These are phyloP conservation scores for Cryphonectria parasitica DNA, from an alignment of 2,329 filamentous ascomycete species.

Conservation along the genomic window DNA sequence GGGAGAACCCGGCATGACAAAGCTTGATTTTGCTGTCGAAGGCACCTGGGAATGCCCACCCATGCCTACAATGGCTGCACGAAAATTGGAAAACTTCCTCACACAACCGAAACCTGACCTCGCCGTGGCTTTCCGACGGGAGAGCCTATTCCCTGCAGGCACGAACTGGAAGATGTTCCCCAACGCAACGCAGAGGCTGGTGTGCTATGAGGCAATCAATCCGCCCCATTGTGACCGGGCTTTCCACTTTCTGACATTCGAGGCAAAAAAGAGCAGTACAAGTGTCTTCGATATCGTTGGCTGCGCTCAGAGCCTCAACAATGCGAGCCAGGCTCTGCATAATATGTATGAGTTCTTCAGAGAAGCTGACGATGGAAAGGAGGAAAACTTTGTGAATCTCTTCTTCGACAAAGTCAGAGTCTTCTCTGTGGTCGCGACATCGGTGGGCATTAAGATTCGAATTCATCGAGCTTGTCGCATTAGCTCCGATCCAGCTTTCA, in stretches of 20 bases:
- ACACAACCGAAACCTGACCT: conserved; percentile 16
- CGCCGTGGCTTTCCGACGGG: conserved; percentile 8
- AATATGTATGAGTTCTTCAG: conserved; percentile 21
- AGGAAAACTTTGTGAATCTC: background rate
- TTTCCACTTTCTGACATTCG: conserved; percentile 18
- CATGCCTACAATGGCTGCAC: conserved; percentile 13
- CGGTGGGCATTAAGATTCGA: conserved; percentile 8
- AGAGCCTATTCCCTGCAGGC: background rate
- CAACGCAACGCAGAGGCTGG: background rate
- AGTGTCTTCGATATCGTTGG: background rate
- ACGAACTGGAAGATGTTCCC: conserved; percentile 1
- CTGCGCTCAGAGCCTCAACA: conserved; percentile 10
- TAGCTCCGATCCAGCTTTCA: background rate
- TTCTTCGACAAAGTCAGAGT: conserved; percentile 22
- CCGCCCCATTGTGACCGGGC: background rate
- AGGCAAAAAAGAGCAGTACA: background rate
- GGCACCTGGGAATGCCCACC: conserved; percentile 15
- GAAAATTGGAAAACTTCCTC: background rate
- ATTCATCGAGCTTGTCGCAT: conserved; percentile 11
- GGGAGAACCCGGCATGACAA: background rate
- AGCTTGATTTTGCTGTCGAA: conserved; percentile 22
- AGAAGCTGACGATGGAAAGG: conserved; percentile 3
- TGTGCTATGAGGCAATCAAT: background rate
- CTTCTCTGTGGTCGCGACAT: conserved; percentile 17
- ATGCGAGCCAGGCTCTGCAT: conserved; percentile 19